Evolutionary conservation across 306 rosid species (phyloP), one percentile per base, ranked within the genome.

Genomic region (Biancaea sappan): DNA sequence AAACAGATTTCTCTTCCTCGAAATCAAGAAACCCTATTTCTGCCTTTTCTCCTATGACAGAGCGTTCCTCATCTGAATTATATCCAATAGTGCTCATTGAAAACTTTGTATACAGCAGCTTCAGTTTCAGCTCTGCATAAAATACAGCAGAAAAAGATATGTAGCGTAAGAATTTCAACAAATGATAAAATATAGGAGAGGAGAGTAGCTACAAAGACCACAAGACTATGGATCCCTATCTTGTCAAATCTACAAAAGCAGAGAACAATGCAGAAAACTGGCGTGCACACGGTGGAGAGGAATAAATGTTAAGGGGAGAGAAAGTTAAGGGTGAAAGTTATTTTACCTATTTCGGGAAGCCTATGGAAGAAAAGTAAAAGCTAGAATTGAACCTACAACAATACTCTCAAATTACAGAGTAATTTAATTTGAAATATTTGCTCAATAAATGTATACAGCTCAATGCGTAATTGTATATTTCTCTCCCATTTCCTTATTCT

Each of bases 11-110:
- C 80, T 94, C 91, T 77, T 92, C 95, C 48, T 82, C 90, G 13
- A 80, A 94, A 84, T 94, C 99, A 6, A 94, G 79, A 72, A 81
- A 94, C 12, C 91, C 88, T 1, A 94, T 80, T 69, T 94, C 96
- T 46, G 90, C 99, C 72, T 84, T 90, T 26, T 76, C 93, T 72
- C 87, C 92, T 32, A 94, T 86, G 57, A 84, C 90, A 10, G 99
- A 94, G 78, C 86, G 77, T 56, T 90, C 99, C 1, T 84, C 97
- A 6, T 68, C 96, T 77, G 88, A 85, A 61, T 80, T 73, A 46
- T 74, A 82, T 52, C 86, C 89, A 7, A 60, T 32, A 6, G 75
- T 66, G 73, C 87, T 77, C 99, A 94, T 94, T 70, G 35, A 73
- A 84, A 72, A 77, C 79, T 65, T 8, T 66, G 76, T 14, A 57